Conservation (phyloP, 805 yeast genomes). For the Wickerhamomyces tratensis region DNA sequence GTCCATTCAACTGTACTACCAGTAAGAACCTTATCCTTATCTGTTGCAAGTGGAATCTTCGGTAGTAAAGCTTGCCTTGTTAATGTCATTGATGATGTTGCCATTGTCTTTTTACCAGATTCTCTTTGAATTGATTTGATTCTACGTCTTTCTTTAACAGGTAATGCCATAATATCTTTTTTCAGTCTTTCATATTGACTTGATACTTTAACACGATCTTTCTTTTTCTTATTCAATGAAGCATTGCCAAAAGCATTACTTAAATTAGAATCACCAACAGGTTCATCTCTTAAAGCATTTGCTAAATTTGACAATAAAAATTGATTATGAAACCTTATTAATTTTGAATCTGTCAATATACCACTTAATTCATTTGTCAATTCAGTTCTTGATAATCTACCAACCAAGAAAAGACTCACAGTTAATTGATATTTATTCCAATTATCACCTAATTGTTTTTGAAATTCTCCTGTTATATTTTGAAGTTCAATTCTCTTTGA, state of each 20-base stretch:
- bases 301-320: conserved; percentile 74
- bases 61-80: conserved; percentile 58
- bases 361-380: conserved; percentile 47
- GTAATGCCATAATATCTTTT: conserved; percentile 77
- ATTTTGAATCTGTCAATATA: conserved; percentile 29
- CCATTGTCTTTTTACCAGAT: conserved; percentile 67
- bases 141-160: conserved; percentile 76
- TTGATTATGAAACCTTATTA: conserved; percentile 67
- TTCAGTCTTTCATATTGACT: conserved; percentile 76
- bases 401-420: conserved; percentile 65
- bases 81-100: conserved; percentile 57
- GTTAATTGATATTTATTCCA: conserved; percentile 87
- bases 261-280: conserved; percentile 37
- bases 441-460: conserved; percentile 53
- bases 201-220: conserved; percentile 40
- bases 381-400: conserved; percentile 72
- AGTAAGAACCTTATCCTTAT: conserved; percentile 16
- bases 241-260: conserved; percentile 40
- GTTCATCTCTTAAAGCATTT: conserved; percentile 71
- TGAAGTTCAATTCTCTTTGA: conserved; percentile 48
- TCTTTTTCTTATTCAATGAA: conserved; percentile 35
- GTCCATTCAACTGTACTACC: conserved; percentile 71
- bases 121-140: conserved; percentile 78
- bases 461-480: conserved; percentile 60
- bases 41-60: conserved; percentile 63